Evolutionary conservation across 192 early-diverging fungal species (phyloP).

Genomic region (Coemansia biformis): DNA sequence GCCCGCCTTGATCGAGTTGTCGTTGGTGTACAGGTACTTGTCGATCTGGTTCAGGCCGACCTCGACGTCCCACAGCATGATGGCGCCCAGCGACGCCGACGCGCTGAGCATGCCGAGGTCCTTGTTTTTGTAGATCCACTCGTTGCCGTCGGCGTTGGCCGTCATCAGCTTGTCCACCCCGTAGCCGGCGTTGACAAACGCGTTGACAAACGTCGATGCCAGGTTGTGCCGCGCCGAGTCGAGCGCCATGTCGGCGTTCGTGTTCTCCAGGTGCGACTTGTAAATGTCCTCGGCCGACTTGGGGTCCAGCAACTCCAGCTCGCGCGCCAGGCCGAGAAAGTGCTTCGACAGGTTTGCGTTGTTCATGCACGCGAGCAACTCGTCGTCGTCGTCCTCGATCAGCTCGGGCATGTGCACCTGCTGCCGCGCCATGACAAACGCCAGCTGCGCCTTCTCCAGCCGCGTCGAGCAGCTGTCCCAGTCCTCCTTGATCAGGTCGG

Average conservation of each 20-base stretch:
- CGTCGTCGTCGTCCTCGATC: constrained; percentile 74
- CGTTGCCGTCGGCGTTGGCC: constrained; percentile 60
- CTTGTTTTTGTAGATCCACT: constrained; percentile 99
- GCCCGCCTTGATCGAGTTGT: constrained; percentile 88
- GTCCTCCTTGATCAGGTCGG: constrained; percentile 76
- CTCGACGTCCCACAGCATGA: constrained; percentile 94
- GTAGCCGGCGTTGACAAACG: constrained; percentile 98
- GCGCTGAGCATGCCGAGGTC: constrained; percentile 95
- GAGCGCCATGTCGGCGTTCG: constrained; percentile 60
- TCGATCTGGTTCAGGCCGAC: constrained; percentile 86
- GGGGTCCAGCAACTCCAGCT: constrained; percentile 91
- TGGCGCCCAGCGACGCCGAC: constrained; percentile 87
- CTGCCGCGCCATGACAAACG: constrained; percentile 87
- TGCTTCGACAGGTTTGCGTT: constrained; percentile 82
- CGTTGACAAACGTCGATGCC: constrained; percentile 97
- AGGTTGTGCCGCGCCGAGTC: constrained; percentile 95
- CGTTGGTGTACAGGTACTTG: constrained; percentile 79
- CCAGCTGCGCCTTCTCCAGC: constrained; percentile 92
- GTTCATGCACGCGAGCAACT: constrained; percentile 80
- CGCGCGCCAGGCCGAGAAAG: constrained; percentile 83
- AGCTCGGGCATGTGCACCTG: constrained; percentile 69
- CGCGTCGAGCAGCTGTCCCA: constrained; percentile 78
- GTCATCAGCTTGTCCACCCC: constrained; percentile 85
- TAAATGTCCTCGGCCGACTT: constrained; percentile 98
- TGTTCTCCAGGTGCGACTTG: constrained; percentile 93